Evolutionary conservation across 2,329 filamentous ascomycete genomes (phyloP), one percentile per base, ranked within the genome.

Genomic region (Colletotrichum sp.): DNA sequence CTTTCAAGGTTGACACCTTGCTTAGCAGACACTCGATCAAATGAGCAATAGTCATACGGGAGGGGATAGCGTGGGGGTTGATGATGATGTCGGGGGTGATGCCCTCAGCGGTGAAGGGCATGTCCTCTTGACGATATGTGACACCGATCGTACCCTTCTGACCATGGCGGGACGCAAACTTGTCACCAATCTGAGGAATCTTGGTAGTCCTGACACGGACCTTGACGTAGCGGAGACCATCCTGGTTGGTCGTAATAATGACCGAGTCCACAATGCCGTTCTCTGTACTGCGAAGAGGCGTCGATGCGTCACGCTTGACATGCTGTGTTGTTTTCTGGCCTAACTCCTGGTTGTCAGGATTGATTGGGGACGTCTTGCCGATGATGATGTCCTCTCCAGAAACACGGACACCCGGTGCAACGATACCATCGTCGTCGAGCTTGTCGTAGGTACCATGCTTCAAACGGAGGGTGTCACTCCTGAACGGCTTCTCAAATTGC

Each of bases 41-140:
- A 90, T 99, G 97, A 81, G 97, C 97, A 93, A 99, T 99, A 4
- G 98, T 99, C 97, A 99, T 99, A 92, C 97, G 97, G 71, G 97
- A 99, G 0, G 97, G 97, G 91, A 99, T 99, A 83, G 97, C 98
- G 90, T 99, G 97, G 2, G 97, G 97, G 86, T 99, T 99, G 90
- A 99, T 99, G 86, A 99, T 98, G 78, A 99, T 90, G 86, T 99
- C 98, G 0, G 98, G 97, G 0, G 94, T 94, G 69, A 99, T 91
- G 81, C 98, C 97, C 84, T 99, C 95, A 49, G 93, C 90, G 5
- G 95, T 97, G 85, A 99, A 99, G 0, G 98, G 98, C 98, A 99
- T 99, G 83, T 99, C 98, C 85, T 99, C 97, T 81, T 98, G 95
- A 66, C 96, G 93, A 86, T 98, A 99, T 2, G 97, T 99, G 79